Evolutionary conservation across 768 basidiomycete genomes (phyloP), one percentile per base, ranked within the genome.

Genomic region (Mycena capillaripes): DNA sequence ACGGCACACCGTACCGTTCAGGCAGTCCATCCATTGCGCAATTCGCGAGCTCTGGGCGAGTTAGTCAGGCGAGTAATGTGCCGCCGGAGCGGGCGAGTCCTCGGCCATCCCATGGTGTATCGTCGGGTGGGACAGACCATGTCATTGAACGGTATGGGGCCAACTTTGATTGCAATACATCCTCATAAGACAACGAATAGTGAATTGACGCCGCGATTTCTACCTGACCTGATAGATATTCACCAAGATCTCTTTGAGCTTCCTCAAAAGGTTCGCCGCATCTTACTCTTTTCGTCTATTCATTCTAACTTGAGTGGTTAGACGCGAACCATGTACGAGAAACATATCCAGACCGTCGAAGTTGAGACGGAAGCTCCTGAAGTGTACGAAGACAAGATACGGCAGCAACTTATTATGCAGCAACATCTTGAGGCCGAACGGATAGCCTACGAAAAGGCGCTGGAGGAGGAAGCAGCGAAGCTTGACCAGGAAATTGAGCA

Each of bases 211-310:
- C 91, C 92, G 14, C 87, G 93, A 50, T 86, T 88, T 34, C 84
- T 91, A 50, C 89, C 89, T n/a, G 95, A 95, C 78, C 87, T 96
- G n/a, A 89, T 97, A 59, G 95, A 97, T 75, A 87, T 95, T 21
- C 94, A 96, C 74, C 92, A 95, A 77, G 97, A 98, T 78, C 84
- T 98, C 7, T 97, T 95, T 75, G 96, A 97, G 76, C 83, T 97
- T 14, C 96, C 96, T 3, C 91, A 93, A 77, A 95, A 93, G 85
- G 96, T 95, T 77, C 10, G 11, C 17, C 8, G 4, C 10, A 16
- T 8, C 57, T 25, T 9, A 9, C 12, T n/a, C n/a, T 29, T 38
- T 56, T 10, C 34, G 4, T 48, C 7, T 17, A 16, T 56, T 32
- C 4, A n/a, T 29, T 34, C 50, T 61, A 61, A 60, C 25, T 53